Conservation (phyloP, 352 stramenopile species). For the Phytopythium aichiense region DNA sequence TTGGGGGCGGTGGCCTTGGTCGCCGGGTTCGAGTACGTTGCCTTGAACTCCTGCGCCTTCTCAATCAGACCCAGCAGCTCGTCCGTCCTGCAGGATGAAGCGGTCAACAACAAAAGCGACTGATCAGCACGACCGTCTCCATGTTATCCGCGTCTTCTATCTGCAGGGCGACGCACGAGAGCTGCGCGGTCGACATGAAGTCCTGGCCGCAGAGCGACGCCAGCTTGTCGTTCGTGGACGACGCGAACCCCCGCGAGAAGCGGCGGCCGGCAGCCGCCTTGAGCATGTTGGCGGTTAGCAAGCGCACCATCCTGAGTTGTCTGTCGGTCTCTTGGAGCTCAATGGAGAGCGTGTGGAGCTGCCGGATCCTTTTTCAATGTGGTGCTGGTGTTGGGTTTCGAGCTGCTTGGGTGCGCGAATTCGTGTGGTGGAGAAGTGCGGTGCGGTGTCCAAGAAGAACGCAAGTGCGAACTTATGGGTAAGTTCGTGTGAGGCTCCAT, state of each 20-base stretch:
- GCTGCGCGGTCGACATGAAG: conserved; percentile 71
- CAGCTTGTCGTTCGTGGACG: conserved; percentile 26
- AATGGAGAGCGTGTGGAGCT: background rate
- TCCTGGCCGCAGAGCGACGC: conserved; percentile 54
- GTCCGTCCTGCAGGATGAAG: conserved; percentile 9
- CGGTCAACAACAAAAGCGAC: background rate
- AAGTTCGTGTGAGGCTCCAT: background rate
- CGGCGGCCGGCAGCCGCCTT: background rate
- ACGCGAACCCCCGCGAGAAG: conserved; percentile 11
- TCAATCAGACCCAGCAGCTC: conserved; percentile 59
- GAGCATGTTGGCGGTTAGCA: conserved; percentile 2
- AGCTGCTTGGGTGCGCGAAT: background rate
- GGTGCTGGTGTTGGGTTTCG: background rate
- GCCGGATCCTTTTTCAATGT: background rate
- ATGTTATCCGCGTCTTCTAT: no score
- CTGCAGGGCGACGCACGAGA: conserved; percentile 25
- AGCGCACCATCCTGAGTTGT: background rate
- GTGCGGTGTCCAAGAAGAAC: background rate
- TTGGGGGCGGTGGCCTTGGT: conserved; percentile 57
- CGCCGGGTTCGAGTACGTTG: conserved; percentile 45
- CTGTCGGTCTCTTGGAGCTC: background rate
- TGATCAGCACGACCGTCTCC: background rate
- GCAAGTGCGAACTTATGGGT: background rate
- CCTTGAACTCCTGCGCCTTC: conserved; percentile 70
- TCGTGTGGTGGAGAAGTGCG: background rate